phyloP scores from a whole-genome alignment of 306 rosid genomes.

The Styphnolobium japonicum region DNA sequence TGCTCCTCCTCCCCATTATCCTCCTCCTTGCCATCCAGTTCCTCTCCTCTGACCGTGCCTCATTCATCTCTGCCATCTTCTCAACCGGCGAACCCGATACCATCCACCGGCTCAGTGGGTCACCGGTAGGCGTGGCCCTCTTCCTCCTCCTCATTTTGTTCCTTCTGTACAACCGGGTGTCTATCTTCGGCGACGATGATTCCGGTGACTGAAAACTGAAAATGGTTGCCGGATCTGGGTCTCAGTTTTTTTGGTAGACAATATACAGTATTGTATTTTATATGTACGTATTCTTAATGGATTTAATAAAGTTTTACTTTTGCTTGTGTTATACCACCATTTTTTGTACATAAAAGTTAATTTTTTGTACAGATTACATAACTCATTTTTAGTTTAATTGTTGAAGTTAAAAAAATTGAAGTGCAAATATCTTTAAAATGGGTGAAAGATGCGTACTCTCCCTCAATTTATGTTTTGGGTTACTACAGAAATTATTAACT shows the following conservation, averaged over 20 bases:
- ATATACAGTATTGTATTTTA: not conserved
- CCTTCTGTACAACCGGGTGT: conserved; percentile 63
- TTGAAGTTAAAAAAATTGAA: not conserved
- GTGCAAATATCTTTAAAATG: not conserved
- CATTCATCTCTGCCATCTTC: conserved; percentile 62
- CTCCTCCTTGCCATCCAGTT: conserved; percentile 87
- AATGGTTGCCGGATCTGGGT: conserved; percentile 25
- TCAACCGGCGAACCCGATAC: conserved; percentile 83
- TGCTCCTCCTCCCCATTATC: conserved; percentile 74
- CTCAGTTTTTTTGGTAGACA: not conserved
- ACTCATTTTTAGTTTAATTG: not conserved
- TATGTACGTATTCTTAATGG: not conserved
- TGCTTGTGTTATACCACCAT: too few species aligned
- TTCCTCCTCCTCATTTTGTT: conserved; percentile 59
- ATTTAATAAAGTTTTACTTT: too few species aligned
- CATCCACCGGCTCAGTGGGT: conserved; percentile 78
- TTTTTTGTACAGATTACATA: too few species aligned
- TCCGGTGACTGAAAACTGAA: conserved; percentile 51
- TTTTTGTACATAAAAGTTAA: too few species aligned
- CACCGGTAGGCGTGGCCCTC: conserved; percentile 85
- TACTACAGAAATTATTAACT: too few species aligned
- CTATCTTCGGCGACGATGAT: conserved; percentile 78
- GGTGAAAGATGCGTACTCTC: not conserved
- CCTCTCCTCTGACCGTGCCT: conserved; percentile 87
- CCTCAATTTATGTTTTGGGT: not conserved